These are phyloP conservation scores for Diplodia sapinea DNA, from an alignment of 2,329 filamentous ascomycete species.

Conservation along the genomic window DNA sequence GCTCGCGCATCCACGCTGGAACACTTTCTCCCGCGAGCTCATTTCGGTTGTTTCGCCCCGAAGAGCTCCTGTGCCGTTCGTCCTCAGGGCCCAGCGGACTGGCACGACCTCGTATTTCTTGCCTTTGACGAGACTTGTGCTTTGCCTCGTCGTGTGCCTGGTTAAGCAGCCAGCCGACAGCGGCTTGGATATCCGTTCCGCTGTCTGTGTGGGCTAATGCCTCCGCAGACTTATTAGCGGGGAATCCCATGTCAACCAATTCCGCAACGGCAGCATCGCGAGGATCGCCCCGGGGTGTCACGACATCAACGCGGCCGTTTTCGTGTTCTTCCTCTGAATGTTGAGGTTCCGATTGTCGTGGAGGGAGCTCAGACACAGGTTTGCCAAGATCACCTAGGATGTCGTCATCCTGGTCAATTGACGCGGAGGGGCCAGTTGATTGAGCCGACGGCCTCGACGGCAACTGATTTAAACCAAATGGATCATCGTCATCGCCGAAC, in stretches of 20 bases:
- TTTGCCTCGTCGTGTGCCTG: constrained; percentile 86
- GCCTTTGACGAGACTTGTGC: constrained; percentile 62
- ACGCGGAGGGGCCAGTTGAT: constrained; percentile 35
- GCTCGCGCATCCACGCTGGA: constrained; percentile 69
- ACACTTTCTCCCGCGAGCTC: constrained; percentile 34
- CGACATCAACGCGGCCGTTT: constrained; percentile 13
- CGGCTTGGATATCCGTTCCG: constrained; percentile 80
- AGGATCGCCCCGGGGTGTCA: constrained; percentile 49
- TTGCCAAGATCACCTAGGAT: constrained; percentile 66
- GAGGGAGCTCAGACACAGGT: constrained; percentile 61
- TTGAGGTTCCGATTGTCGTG: constrained; percentile 39
- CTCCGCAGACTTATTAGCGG: constrained; percentile 78
- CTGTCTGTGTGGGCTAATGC: constrained; percentile 81
- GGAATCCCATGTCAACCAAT: constrained; percentile 93
- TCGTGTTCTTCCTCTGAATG: not conserved
- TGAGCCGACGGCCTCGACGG: constrained; percentile 49
- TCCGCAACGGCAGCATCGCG: constrained; percentile 84
- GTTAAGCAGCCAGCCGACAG: constrained; percentile 87
- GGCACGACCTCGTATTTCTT: constrained; percentile 38
- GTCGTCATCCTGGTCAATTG: constrained; percentile 56
- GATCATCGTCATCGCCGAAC: constrained; percentile 70
- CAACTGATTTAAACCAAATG: constrained; percentile 78
- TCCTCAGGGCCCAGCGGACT: constrained; percentile 35
- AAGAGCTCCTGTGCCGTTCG: constrained; percentile 37
- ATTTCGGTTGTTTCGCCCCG: constrained; percentile 36